Evolutionary conservation across 2,329 filamentous ascomycete species (phyloP).

Genomic region (Ophiocordyceps unilateralis): DNA sequence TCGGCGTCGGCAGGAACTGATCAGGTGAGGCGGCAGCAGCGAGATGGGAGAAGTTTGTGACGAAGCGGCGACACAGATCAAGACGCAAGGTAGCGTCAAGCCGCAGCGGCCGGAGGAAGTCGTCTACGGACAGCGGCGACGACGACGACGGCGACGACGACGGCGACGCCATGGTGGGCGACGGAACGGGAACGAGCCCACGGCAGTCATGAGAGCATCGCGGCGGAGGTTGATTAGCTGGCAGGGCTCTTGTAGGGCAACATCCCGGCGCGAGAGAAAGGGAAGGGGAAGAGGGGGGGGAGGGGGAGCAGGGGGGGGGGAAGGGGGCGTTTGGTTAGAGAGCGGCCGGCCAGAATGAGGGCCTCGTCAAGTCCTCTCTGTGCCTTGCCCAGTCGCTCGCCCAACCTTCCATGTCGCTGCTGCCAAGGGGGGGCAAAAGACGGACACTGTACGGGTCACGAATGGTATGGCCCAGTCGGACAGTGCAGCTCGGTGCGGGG

Average conservation of each 20-base stretch:
- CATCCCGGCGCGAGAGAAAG: too few relatives aligned
- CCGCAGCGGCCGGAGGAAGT: conserved; percentile 33
- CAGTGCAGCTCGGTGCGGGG: not conserved
- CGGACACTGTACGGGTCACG: too few relatives aligned
- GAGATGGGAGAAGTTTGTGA: conserved; percentile 27
- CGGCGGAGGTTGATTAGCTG: too few relatives aligned
- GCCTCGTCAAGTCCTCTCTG: too few relatives aligned
- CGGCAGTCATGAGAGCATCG: too few relatives aligned
- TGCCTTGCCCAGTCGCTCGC: too few relatives aligned
- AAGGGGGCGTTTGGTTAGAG: too few relatives aligned
- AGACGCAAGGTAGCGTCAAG: conserved; percentile 29
- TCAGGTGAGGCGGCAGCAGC: conserved; percentile 30
- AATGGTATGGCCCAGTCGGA: too few relatives aligned
- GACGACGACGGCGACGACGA: not conserved
- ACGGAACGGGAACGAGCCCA: not conserved
- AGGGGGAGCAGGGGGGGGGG: not conserved
- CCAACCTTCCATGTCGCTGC: too few relatives aligned
- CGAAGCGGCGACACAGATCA: conserved; percentile 28
- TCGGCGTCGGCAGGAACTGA: conserved; percentile 44
- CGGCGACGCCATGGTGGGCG: not conserved
- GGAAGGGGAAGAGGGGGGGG: not conserved
- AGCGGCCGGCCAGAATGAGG: too few relatives aligned
- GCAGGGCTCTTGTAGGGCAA: too few relatives aligned
- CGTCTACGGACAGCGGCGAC: conserved; percentile 8
- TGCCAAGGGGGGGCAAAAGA: too few relatives aligned